These are phyloP conservation scores for Hapsidospora chrysogenum DNA, from an alignment of 495 filamentous ascomycete genomes.

Conservation along the genomic window DNA sequence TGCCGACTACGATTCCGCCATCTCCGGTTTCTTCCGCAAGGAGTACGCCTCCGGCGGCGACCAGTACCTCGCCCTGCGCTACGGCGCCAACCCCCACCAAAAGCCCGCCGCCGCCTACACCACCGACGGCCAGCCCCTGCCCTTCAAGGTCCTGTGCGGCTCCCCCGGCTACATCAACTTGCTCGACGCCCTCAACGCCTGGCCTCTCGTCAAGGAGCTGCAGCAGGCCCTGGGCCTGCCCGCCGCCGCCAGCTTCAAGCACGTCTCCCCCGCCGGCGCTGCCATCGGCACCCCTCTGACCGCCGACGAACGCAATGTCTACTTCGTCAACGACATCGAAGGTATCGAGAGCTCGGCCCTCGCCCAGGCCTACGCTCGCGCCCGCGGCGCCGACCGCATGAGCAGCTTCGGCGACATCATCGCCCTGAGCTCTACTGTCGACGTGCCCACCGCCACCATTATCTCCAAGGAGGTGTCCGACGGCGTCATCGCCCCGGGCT, in stretches of 20 bases:
- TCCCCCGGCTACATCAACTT: constrained; percentile 94
- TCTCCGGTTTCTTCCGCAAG: constrained; percentile 94
- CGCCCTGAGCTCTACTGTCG: constrained; percentile 77
- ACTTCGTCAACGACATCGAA: constrained; percentile 92
- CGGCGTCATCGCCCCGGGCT: constrained; percentile 83
- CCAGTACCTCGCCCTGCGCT: constrained; percentile 74
- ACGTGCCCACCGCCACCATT: constrained; percentile 84
- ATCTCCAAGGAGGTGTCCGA: constrained; percentile 96
- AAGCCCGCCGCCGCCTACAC: constrained; percentile 81
- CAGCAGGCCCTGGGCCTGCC: constrained; percentile 72
- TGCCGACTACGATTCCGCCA: constrained; percentile 89
- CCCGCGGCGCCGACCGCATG: constrained; percentile 91
- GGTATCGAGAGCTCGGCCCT: constrained; percentile 70
- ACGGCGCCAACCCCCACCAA: constrained; percentile 95
- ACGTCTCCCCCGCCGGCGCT: constrained; percentile 91
- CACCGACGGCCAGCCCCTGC: constrained; percentile 44
- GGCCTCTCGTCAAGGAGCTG: constrained; percentile 92
- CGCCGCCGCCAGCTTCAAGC: constrained; percentile 98
- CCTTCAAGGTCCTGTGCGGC: constrained; percentile 93
- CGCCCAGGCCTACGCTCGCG: constrained; percentile 89
- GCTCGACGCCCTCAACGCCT: constrained; percentile 89
- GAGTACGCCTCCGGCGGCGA: constrained; percentile 75
- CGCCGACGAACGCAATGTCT: constrained; percentile 83
- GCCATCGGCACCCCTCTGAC: constrained; percentile 79
- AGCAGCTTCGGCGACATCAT: constrained; percentile 94